Evolutionary conservation across 78 protist species (phyloP), one percentile per base, ranked within the genome.

Genomic region (Dictyostelium firmibasis): DNA sequence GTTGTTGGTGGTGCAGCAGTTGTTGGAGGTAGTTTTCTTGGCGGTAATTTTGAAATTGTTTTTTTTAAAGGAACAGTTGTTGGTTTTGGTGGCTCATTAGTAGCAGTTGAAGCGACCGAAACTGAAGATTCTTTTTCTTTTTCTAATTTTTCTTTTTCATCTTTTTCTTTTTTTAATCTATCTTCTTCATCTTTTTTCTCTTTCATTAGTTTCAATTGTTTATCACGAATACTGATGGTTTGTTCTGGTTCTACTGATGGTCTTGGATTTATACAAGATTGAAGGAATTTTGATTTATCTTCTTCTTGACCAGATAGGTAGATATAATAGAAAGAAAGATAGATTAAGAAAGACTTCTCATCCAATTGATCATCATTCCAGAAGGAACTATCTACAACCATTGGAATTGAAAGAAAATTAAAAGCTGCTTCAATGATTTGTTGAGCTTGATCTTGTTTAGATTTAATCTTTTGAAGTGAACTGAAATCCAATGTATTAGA

Each of bases 341-440:
- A 89, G 7, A 89, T 4, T 29, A 89, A 16, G 38, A 81, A 89
- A 5, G 94, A 81, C 29, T 75, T 69, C 25, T 89, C 94, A 35
- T 89, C 94, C 10, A 50, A 16, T 18, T 41, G 38, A 70, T 89
- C 86, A 11, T 89, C 94, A 31, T 29, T 25, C 86, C 86, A 89
- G 13, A 41, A 53, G 3, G 84, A 50, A 16, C 67, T 44, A 8
- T 78, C 67, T 0, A 89, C 29, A 70, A 89, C 57, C 83, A 64
- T 89, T 60, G 94, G 94, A 31, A 89, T 81, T 25, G 38, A 18
- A 1, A 69, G 44, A 1, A 64, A 29, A 6, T 60, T 36, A 35
- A 43, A 11, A 20, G 94, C 94, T 33, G n/a, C 57, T 35, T 89
- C 83, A 9, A 89, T 29, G 2, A 89, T 57, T 18, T 20, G 20